Percentiles rank a stretch among this genome's conserved stretches.
phyloP scores from a whole-genome alignment of 371 early-diverging fungal genomes.

The Apophysomyces elegans region DNA sequence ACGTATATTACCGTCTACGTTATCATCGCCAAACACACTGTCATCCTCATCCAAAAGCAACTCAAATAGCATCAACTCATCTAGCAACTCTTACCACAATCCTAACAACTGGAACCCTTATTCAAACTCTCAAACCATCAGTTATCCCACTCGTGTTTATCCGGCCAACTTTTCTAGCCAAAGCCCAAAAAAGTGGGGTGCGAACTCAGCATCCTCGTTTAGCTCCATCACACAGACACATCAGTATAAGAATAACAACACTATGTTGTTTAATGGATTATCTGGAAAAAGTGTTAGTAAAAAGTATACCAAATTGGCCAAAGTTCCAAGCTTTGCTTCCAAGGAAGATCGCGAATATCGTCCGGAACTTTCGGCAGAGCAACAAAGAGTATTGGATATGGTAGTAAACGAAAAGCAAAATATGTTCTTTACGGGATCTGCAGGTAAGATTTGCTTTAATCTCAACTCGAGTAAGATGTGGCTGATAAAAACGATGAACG shows the following conservation, averaged over 20 bases:
- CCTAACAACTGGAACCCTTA: background rate
- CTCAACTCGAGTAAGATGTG: too few relatives aligned
- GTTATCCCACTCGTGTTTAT: too few relatives aligned
- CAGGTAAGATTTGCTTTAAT: conserved; percentile 43
- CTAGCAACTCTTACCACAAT: background rate
- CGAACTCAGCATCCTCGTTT: too few relatives aligned
- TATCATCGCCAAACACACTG: background rate
- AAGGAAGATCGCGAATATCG: background rate
- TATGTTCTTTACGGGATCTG: conserved; percentile 84
- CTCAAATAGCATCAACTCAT: background rate
- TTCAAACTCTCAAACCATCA: too few relatives aligned
- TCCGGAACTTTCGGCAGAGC: conserved; percentile 58
- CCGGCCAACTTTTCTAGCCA: too few relatives aligned
- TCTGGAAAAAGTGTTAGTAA: background rate
- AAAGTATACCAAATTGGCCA: background rate
- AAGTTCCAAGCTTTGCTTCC: background rate
- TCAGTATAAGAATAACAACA: background rate
- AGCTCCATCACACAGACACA: background rate
- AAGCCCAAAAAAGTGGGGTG: too few relatives aligned
- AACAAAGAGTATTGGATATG: conserved; percentile 58
- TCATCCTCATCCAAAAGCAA: background rate
- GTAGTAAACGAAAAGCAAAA: conserved; percentile 60
- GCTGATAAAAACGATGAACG: too few relatives aligned
- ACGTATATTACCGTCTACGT: background rate
- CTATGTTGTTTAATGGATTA: background rate